These are phyloP conservation scores for Favolaschia claudopus DNA, from an alignment of 768 basidiomycete genomes.

Conservation along the genomic window DNA sequence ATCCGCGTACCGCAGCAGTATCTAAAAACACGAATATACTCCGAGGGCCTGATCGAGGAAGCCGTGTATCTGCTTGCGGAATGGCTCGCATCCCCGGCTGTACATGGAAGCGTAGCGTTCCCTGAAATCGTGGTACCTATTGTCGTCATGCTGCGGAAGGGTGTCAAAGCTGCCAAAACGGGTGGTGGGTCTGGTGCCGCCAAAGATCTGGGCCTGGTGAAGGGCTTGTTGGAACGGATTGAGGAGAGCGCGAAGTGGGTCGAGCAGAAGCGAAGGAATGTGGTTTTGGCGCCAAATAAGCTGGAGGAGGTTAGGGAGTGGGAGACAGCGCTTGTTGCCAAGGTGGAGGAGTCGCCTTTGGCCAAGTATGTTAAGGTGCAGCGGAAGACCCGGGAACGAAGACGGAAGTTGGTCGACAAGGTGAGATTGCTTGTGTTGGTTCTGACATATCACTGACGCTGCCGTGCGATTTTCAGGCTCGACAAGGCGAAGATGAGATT, in stretches of 20 bases:
- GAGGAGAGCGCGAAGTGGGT: slow-evolving; percentile 87
- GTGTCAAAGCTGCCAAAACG: slow-evolving; percentile 68
- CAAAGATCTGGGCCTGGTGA: slow-evolving; percentile 71
- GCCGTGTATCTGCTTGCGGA: slow-evolving; percentile 79
- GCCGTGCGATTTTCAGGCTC: slow-evolving; percentile 56
- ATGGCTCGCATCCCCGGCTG: slow-evolving; percentile 73
- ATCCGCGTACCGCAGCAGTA: slow-evolving; percentile 92
- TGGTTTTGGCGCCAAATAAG: slow-evolving; percentile 79
- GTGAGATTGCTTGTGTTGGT: slow-evolving; percentile 43
- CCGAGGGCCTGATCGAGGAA: slow-evolving; percentile 86
- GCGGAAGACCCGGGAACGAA: slow-evolving; percentile 81
- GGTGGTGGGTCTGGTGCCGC: slow-evolving; percentile 37
- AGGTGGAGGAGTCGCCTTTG: slow-evolving; percentile 76
- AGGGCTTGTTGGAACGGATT: slow-evolving; percentile 83
- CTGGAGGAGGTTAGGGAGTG: slow-evolving; percentile 74
- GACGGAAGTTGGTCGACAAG: slow-evolving; percentile 76
- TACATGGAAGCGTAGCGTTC: slow-evolving; percentile 90
- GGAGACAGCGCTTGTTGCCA: slow-evolving; percentile 66
- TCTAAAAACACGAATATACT: slow-evolving; percentile 84
- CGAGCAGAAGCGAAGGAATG: slow-evolving; percentile 69
- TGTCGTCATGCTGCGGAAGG: slow-evolving; percentile 72
- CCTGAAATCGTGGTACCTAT: slow-evolving; percentile 91
- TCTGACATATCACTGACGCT: slow-evolving; percentile 27
- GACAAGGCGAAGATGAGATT: slow-evolving; percentile 74
- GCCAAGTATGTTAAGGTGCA: slow-evolving; percentile 84